Evolutionary conservation across 805 yeast genomes (phyloP).

Genomic region (Candida peoriensis): DNA sequence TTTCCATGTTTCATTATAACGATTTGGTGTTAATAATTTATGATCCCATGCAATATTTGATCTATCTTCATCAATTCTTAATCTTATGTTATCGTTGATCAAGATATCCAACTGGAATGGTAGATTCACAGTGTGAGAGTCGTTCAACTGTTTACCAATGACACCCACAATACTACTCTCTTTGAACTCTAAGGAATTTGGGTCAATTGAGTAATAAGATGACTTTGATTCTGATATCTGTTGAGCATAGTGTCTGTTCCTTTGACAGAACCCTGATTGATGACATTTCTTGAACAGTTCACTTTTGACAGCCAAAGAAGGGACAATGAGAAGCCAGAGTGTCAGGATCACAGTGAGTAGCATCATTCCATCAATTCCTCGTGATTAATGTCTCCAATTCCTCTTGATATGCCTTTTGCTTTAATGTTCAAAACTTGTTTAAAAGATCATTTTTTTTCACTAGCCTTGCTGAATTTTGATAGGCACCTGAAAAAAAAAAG

Average conservation of each 20-base stretch:
- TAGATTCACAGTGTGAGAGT: conserved; percentile 37
- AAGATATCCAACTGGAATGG: conserved; percentile 57
- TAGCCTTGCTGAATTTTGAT: no score
- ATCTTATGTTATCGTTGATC: conserved; percentile 52
- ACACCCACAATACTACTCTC: conserved; percentile 38
- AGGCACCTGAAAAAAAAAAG: no score
- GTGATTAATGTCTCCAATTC: no score
- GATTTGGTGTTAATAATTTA: conserved; percentile 31
- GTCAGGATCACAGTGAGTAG: no score
- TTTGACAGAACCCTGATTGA: conserved; percentile 76
- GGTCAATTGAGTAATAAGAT: conserved; percentile 39
- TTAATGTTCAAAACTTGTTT: no score
- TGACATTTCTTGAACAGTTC: conserved; percentile 73
- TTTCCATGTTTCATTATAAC: conserved; percentile 56
- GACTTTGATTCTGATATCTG: conserved; percentile 22
- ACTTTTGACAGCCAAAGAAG: conserved; percentile 49
- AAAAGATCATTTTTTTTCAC: no score
- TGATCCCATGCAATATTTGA: conserved; percentile 18
- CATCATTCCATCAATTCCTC: no score
- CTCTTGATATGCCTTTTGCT: no score
- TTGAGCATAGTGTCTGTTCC: conserved; percentile 67
- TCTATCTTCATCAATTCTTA: conserved; percentile 61
- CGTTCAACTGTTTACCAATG: conserved; percentile 41
- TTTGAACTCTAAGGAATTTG: conserved; percentile 26
- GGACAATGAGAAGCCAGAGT: no score